Percentiles rank a stretch among this genome's conserved stretches.
phyloP scores from a whole-genome alignment of 441 rosid species.

The Erodium moschatum region DNA sequence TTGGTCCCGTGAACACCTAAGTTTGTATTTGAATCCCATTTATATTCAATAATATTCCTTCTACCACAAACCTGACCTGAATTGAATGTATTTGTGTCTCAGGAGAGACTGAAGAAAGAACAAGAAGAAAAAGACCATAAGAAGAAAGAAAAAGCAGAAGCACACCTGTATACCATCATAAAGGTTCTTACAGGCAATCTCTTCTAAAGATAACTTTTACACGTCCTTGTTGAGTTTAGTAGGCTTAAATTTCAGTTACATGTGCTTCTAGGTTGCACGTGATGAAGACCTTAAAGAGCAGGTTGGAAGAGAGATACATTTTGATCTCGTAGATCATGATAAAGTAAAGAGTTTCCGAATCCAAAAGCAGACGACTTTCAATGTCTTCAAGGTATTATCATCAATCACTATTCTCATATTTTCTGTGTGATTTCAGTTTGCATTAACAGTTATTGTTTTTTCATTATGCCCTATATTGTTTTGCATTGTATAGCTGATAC shows the following conservation, averaged over 20 bases:
- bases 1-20: not conserved
- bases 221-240: conserved; percentile 22
- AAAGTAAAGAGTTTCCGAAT: conserved; percentile 64
- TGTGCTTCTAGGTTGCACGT: conserved; percentile 62
- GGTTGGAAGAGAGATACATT: conserved; percentile 62
- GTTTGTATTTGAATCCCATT: not conserved
- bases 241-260: conserved; percentile 30
- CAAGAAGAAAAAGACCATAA: conserved; percentile 86
- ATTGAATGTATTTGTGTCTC: conserved; percentile 15
- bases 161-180: conserved; percentile 81
- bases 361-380: conserved; percentile 54
- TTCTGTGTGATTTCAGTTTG: not conserved
- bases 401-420: not conserved
- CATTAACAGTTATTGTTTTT: not conserved
- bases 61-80: not conserved
- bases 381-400: conserved; percentile 45
- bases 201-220: conserved; percentile 10
- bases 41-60: not conserved
- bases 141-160: conserved; percentile 76
- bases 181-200: conserved; percentile 38
- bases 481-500: not conserved
- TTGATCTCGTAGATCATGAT: conserved; percentile 75
- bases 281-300: conserved; percentile 82
- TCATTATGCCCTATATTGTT: not conserved
- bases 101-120: conserved; percentile 87